Percentiles rank a stretch among this genome's conserved stretches.
Conservation (phyloP, 2,329 filamentous ascomycete genomes). For the Neoscytalidium dimidiatum region DNA sequence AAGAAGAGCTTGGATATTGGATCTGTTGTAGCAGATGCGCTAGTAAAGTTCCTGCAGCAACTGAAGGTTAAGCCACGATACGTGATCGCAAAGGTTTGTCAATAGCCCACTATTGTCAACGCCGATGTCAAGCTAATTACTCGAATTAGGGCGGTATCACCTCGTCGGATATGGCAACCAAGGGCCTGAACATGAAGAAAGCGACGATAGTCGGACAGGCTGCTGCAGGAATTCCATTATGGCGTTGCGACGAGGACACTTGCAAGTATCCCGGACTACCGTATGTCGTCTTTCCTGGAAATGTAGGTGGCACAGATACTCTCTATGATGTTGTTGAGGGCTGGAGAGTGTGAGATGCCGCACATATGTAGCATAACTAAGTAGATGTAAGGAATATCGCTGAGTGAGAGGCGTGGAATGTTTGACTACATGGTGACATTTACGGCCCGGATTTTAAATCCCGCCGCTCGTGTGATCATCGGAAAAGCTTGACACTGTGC, state of each 20-base stretch:
- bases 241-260: conserved; percentile 58
- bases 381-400: too few relatives aligned
- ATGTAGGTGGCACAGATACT: conserved; percentile 55
- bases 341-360: conserved; percentile 28
- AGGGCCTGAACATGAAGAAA: conserved; percentile 56
- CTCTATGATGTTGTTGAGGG: conserved; percentile 49
- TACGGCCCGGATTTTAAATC: not conserved
- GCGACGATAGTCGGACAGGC: conserved; percentile 60
- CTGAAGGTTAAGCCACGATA: conserved; percentile 56
- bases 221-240: conserved; percentile 59
- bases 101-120: not conserved
- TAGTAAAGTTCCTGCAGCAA: conserved; percentile 53
- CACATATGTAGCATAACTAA: not conserved
- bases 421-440: not conserved
- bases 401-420: too few relatives aligned
- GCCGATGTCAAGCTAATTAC: conserved; percentile 26
- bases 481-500: too few relatives aligned
- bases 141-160: conserved; percentile 55
- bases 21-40: conserved; percentile 50
- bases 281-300: conserved; percentile 61
- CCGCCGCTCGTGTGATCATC: too few relatives aligned
- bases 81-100: conserved; percentile 53
- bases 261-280: conserved; percentile 55
- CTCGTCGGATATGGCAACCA: conserved; percentile 59
- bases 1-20: conserved; percentile 58